Evolutionary conservation across 495 filamentous ascomycete genomes (phyloP).

Genomic region (Hapsidospora chrysogenum): DNA sequence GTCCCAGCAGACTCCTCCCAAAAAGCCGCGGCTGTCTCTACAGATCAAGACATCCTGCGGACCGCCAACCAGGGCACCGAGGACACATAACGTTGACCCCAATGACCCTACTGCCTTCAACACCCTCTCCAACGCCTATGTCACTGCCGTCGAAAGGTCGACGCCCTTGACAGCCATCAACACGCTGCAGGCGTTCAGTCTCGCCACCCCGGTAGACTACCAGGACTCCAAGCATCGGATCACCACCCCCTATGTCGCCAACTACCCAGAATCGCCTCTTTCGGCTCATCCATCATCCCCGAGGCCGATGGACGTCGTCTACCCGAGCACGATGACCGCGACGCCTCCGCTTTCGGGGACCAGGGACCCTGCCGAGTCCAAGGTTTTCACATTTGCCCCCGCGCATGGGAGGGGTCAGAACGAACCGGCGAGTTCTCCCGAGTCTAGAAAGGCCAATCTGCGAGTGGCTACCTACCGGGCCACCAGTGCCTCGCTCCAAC

Average conservation of each 20-base stretch:
- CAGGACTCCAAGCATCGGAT: slow-evolving; percentile 5
- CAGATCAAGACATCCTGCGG: slow-evolving; percentile 40
- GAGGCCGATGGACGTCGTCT: slow-evolving; percentile 18
- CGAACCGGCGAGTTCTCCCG: too few species aligned
- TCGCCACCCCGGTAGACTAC: neutral
- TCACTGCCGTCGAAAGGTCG: slow-evolving; percentile 46
- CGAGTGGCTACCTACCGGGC: neutral
- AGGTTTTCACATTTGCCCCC: slow-evolving; percentile 21
- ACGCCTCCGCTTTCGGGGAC: slow-evolving; percentile 30
- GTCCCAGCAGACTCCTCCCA: slow-evolving; percentile 25
- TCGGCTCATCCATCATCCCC: slow-evolving; percentile 26
- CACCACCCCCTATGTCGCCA: slow-evolving; percentile 23
- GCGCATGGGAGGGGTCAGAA: neutral
- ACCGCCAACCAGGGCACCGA: slow-evolving; percentile 14
- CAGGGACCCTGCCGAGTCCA: slow-evolving; percentile 17
- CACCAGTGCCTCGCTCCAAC: neutral
- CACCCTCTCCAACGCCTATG: slow-evolving; percentile 67
- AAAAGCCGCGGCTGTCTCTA: slow-evolving; percentile 63
- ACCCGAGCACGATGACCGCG: slow-evolving; percentile 28
- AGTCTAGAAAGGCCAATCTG: too few species aligned
- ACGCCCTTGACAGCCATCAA: slow-evolving; percentile 32
- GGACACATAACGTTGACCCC: slow-evolving; percentile 29
- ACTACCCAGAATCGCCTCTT: slow-evolving; percentile 25
- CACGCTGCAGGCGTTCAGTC: slow-evolving; percentile 1
- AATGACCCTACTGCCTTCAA: slow-evolving; percentile 67